These are phyloP conservation scores for Eucalyptus erythrocorys DNA, from an alignment of 345 rosid species.

Conservation along the genomic window DNA sequence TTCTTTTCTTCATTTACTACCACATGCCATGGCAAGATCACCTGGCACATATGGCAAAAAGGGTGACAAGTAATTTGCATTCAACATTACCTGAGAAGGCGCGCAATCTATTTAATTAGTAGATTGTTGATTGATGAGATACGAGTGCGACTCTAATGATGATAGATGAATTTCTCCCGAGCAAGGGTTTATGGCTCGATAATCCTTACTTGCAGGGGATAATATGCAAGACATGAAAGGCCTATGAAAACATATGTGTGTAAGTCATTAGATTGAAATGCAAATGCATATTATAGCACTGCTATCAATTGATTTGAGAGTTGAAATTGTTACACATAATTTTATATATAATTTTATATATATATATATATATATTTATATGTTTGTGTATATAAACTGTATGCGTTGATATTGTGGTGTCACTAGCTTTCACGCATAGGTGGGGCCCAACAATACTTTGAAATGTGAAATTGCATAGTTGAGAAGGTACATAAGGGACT, in stretches of 20 bases:
- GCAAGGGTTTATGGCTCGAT: neutral
- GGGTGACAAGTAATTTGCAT: neutral
- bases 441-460: neutral
- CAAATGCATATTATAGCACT: neutral
- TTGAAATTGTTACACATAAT: neutral
- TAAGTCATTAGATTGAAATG: neutral
- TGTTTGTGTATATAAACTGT: neutral
- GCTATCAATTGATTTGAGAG: neutral
- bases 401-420: fast-evolving
- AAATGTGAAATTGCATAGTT: neutral
- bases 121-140: neutral
- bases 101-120: neutral
- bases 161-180: neutral
- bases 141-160: neutral
- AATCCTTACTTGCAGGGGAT: neutral
- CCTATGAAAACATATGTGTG: neutral
- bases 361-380: too few relatives aligned
- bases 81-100: neutral
- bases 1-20: neutral
- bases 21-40: neutral
- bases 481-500: neutral
- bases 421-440: neutral
- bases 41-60: neutral
- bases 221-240: neutral
- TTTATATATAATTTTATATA: too few relatives aligned